phyloP scores from a whole-genome alignment of 805 yeast genomes.

The Lachancea fermentati region DNA sequence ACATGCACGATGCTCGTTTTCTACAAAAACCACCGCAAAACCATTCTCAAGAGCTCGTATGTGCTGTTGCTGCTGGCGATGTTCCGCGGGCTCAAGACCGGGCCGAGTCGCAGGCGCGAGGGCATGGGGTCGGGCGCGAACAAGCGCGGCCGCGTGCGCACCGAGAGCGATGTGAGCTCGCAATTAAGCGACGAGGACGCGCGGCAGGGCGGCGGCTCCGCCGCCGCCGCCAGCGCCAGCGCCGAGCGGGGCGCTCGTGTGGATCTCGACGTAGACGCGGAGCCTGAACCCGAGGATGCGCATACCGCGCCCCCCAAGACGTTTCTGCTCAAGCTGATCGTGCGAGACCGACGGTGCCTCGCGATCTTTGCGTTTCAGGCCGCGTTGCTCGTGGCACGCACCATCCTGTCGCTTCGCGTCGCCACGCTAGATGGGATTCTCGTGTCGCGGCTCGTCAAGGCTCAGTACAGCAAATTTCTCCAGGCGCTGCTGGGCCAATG shows the following conservation, averaged over 20 bases:
- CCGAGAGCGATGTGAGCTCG: slow-evolving; percentile 4
- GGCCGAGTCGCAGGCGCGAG: slow-evolving; percentile 2
- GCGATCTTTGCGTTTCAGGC: slow-evolving; percentile 45
- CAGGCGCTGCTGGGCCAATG: slow-evolving; percentile 57
- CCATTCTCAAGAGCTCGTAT: slow-evolving; percentile 27
- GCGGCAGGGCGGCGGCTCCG: background rate
- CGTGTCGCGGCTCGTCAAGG: slow-evolving; percentile 75
- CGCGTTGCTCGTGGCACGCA: slow-evolving; percentile 55
- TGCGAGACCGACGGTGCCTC: slow-evolving; percentile 27
- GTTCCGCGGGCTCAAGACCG: slow-evolving; percentile 8
- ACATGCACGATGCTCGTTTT: slow-evolving; percentile 15
- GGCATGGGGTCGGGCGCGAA: background rate
- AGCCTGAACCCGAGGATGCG: background rate
- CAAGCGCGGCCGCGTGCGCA: background rate
- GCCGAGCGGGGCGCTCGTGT: background rate
- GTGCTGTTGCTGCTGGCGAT: slow-evolving; percentile 24
- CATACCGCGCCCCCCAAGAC: slow-evolving; percentile 6
- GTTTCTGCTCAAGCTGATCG: slow-evolving; percentile 23
- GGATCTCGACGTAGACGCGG: background rate
- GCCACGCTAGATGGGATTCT: slow-evolving; percentile 83
- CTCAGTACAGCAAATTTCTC: slow-evolving; percentile 58
- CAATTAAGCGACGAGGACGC: background rate
- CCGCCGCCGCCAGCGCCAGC: background rate
- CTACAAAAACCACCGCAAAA: slow-evolving; percentile 25
- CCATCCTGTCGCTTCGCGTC: slow-evolving; percentile 69